These are phyloP conservation scores for Lanmaoa pseudosensibilis DNA, from an alignment of 768 basidiomycete genomes.

Conservation along the genomic window DNA sequence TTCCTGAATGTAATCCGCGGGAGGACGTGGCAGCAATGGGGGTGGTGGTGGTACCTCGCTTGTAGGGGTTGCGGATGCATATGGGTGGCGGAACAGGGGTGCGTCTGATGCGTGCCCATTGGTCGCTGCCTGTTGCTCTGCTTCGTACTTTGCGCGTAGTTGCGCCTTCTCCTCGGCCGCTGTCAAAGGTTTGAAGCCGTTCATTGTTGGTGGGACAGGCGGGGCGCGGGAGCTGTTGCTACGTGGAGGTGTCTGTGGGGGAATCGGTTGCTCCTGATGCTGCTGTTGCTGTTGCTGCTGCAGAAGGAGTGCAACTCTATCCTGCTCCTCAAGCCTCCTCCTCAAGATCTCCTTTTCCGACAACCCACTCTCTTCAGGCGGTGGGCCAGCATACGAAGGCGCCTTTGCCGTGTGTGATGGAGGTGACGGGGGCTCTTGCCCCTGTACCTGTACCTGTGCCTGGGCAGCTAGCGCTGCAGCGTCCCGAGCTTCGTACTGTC, in stretches of 20 bases:
- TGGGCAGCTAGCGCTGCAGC: constrained; percentile 44
- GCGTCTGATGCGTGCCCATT: constrained; percentile 25
- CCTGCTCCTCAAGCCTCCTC: constrained; percentile 56
- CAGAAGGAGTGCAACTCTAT: constrained; percentile 37
- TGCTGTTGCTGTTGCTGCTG: constrained; percentile 18
- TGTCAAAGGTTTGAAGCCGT: constrained; percentile 43
- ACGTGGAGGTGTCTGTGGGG: constrained; percentile 28
- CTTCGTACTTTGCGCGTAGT: constrained; percentile 61
- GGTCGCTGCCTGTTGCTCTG: constrained; percentile 41
- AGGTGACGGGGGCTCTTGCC: constrained; percentile 11
- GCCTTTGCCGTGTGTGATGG: constrained; percentile 20
- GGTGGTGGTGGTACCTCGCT: constrained; percentile 55
- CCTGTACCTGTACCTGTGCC: constrained; percentile 11
- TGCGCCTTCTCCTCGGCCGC: constrained; percentile 81
- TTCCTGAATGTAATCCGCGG: constrained; percentile 77
- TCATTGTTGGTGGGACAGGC: constrained; percentile 28
- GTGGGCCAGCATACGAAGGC: constrained; percentile 25
- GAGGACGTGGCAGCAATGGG: constrained; percentile 74
- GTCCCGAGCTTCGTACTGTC: constrained; percentile 67
- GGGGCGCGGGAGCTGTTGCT: constrained; percentile 31
- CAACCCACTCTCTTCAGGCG: constrained; percentile 27
- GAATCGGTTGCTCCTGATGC: constrained; percentile 4
- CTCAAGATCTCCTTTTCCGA: constrained; percentile 61
- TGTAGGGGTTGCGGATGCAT: constrained; percentile 14
- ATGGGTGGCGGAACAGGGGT: constrained; percentile 14